Conservation (phyloP, 495 filamentous ascomycete species). For the Aspergillus ellipticus region DNA sequence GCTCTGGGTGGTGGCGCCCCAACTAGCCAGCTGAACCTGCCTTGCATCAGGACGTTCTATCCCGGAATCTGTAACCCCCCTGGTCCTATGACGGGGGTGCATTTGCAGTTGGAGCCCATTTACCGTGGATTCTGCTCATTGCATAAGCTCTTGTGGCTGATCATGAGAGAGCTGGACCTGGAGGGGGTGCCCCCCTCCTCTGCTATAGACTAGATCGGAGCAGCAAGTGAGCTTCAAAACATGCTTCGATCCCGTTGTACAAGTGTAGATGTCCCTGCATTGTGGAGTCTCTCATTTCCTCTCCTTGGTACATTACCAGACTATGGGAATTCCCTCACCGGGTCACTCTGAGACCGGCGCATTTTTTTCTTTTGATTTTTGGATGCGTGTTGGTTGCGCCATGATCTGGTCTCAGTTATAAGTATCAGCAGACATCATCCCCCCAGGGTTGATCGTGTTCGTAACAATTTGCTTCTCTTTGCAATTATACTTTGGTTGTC, state of each 20-base stretch:
- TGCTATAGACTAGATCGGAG: conserved; percentile 7
- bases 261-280: conserved; percentile 16
- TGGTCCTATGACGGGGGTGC: conserved; percentile 14
- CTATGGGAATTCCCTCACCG: conserved; percentile 1
- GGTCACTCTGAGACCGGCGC: conserved; percentile 5
- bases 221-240: conserved; percentile 10
- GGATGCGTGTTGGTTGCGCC: conserved; percentile 1
- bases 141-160: conserved; percentile 27
- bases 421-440: conserved; percentile 1
- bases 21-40: conserved; percentile 32
- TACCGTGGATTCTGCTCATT: conserved; percentile 15
- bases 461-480: neutral
- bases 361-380: conserved; percentile 2
- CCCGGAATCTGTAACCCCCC: conserved; percentile 12
- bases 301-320: neutral
- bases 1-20: conserved; percentile 27
- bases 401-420: conserved; percentile 6
- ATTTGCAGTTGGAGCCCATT: conserved; percentile 2
- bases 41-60: conserved; percentile 15
- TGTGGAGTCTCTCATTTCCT: conserved; percentile 13
- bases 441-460: neutral
- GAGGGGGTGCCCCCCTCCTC: conserved; percentile 8
- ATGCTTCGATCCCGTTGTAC: conserved; percentile 4
- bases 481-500: neutral
- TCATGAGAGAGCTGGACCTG: conserved; percentile 24